Evolutionary conservation across 2,329 filamentous ascomycete species (phyloP).

Genomic region (Fusarium buharicum): DNA sequence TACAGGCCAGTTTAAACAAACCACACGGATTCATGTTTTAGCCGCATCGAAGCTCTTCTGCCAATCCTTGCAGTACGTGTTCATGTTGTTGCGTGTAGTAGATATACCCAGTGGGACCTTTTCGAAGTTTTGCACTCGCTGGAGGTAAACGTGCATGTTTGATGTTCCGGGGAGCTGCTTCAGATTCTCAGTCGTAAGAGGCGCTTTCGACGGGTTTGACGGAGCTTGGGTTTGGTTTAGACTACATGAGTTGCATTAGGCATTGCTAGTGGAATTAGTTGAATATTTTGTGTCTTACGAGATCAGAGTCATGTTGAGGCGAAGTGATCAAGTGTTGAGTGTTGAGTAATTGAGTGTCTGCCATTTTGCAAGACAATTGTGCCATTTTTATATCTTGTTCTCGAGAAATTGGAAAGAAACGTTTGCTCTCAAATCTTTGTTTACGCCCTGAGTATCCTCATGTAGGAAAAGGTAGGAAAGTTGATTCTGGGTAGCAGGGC

Average conservation of each 20-base stretch:
- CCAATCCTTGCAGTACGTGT: not conserved
- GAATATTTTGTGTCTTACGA: not conserved
- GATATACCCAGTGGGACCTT: not conserved
- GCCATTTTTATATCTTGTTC: not conserved
- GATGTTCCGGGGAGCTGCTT: not conserved
- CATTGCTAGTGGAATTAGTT: too few relatives aligned
- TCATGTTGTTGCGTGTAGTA: not conserved
- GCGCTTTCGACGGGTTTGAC: not conserved
- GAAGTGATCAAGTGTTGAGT: not conserved
- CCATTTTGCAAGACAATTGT: not conserved
- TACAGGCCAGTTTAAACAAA: too few relatives aligned
- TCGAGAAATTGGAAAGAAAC: not conserved
- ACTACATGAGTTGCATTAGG: not conserved
- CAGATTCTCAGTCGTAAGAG: not conserved
- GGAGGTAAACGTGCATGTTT: constrained; percentile 2
- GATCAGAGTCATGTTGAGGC: not conserved
- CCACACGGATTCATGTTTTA: not conserved
- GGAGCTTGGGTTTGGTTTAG: not conserved
- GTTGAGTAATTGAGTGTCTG: too few relatives aligned
- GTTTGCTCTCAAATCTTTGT: not conserved
- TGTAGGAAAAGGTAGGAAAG: not conserved
- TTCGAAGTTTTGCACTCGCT: not conserved
- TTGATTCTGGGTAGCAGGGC: too few relatives aligned
- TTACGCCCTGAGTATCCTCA: not conserved
- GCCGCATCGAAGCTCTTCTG: constrained; percentile 1